Conservation (phyloP, 805 yeast genomes). For the Sporopachydermia lactativora region DNA sequence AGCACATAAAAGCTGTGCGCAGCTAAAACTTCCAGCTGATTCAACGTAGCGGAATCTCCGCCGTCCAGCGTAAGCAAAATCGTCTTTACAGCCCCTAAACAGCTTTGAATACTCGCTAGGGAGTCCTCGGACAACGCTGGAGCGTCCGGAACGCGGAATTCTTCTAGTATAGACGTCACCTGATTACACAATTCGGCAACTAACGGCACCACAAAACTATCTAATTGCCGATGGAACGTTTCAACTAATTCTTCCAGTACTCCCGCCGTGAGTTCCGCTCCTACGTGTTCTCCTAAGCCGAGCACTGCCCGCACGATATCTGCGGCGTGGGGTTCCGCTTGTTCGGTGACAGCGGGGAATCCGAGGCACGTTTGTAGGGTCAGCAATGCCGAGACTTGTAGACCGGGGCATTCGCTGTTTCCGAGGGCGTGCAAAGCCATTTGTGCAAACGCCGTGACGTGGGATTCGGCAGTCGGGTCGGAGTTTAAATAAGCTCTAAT, state of each 20-base stretch:
- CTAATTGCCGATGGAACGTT: background rate
- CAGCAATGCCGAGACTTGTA: background rate
- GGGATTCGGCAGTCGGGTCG: too few relatives aligned
- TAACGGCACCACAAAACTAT: background rate
- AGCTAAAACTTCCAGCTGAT: background rate
- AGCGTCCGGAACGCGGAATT: slow-evolving; percentile 1
- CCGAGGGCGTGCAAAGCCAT: background rate
- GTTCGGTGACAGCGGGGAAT: background rate
- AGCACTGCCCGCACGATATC: background rate
- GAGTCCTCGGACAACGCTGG: background rate
- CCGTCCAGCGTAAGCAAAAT: background rate
- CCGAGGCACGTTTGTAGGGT: background rate
- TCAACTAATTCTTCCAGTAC: background rate
- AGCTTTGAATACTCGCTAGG: background rate
- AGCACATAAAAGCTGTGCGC: background rate
- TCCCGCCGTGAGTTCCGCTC: background rate
- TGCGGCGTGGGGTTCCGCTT: background rate
- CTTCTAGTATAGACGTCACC: slow-evolving; percentile 1
- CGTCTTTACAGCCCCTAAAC: background rate
- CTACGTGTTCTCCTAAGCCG: background rate
- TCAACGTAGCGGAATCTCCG: background rate
- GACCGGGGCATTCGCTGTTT: background rate
- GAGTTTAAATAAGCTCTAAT: too few relatives aligned
- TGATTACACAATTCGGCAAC: slow-evolving; percentile 1
- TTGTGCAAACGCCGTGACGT: background rate